Evolutionary conservation across 2,329 filamentous ascomycete species (phyloP).

Genomic region (Epichloe sp.): DNA sequence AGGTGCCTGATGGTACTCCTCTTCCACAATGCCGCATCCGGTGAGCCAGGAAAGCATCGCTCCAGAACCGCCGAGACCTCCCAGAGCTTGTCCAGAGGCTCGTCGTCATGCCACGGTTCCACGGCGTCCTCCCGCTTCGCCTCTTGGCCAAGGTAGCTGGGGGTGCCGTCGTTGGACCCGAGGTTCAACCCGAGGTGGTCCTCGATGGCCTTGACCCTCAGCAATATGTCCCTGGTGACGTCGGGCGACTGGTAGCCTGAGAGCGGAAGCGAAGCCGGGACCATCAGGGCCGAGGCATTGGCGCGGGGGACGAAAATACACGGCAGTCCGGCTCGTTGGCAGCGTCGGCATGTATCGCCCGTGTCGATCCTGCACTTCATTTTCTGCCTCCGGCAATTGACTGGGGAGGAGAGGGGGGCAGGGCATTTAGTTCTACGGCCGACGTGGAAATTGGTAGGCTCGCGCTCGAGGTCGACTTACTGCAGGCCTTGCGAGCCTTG

Average conservation of each 20-base stretch:
- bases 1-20: conserved; percentile 2
- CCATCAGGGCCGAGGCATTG: conserved; percentile 15
- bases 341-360: conserved; percentile 20
- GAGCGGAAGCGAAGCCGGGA: conserved; percentile 8
- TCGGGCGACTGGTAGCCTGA: background rate
- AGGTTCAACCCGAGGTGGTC: background rate
- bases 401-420: conserved; percentile 3
- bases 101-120: conserved; percentile 2
- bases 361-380: conserved; percentile 25
- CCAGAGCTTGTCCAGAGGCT: conserved; percentile 3
- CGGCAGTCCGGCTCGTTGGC: conserved; percentile 19
- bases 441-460: no score
- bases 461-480: background rate
- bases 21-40: background rate
- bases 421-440: background rate
- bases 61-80: conserved; percentile 1
- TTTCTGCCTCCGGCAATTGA: conserved; percentile 18
- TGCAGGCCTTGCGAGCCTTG: conserved; percentile 4
- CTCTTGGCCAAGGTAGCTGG: background rate
- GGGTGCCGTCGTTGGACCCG: background rate
- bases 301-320: conserved; percentile 28
- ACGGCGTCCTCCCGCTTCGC: background rate
- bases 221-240: conserved; percentile 1
- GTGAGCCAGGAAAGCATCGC: background rate
- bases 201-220: conserved; percentile 3